A percentile compares a stretch with the other conserved stretches of the same genome.
Evolutionary conservation across 2,329 filamentous ascomycete species (phyloP).

Genomic region (Fusarium oxysporum): DNA sequence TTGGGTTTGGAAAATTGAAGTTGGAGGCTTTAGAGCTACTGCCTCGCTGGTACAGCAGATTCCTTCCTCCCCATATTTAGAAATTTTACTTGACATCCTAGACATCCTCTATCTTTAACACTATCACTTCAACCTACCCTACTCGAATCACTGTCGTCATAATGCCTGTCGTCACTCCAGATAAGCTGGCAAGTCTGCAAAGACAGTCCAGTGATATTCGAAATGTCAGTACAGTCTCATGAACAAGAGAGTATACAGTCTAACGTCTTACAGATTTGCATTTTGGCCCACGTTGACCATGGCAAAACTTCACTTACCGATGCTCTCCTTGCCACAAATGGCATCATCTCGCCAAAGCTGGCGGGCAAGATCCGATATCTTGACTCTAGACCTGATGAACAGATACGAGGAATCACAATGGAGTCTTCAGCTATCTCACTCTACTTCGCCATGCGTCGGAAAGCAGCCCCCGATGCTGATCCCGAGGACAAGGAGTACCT

Average conservation of each 20-base stretch:
- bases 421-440: constrained; percentile 98
- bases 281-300: constrained; percentile 96
- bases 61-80: constrained; percentile 7
- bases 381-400: constrained; percentile 95
- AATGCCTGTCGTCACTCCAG: constrained; percentile 93
- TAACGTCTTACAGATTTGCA: constrained; percentile 77
- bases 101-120: not conserved
- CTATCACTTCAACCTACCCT: constrained; percentile 11
- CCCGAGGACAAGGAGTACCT: constrained; percentile 88
- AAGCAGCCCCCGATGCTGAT: constrained; percentile 73
- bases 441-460: constrained; percentile 90
- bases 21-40: not conserved
- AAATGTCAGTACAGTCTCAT: constrained; percentile 73
- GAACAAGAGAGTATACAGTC: not conserved
- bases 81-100: constrained; percentile 3
- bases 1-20: constrained; percentile 10
- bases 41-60: not conserved
- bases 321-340: constrained; percentile 96
- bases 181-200: constrained; percentile 92
- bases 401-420: constrained; percentile 98
- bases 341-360: constrained; percentile 97
- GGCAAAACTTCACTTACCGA: constrained; percentile 98
- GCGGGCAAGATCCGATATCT: constrained; percentile 98
- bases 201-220: constrained; percentile 87
- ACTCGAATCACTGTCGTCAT: constrained; percentile 46